Percentiles rank a stretch among this genome's conserved stretches.
phyloP scores from a whole-genome alignment of 768 basidiomycete species.

The Russula compacta region DNA sequence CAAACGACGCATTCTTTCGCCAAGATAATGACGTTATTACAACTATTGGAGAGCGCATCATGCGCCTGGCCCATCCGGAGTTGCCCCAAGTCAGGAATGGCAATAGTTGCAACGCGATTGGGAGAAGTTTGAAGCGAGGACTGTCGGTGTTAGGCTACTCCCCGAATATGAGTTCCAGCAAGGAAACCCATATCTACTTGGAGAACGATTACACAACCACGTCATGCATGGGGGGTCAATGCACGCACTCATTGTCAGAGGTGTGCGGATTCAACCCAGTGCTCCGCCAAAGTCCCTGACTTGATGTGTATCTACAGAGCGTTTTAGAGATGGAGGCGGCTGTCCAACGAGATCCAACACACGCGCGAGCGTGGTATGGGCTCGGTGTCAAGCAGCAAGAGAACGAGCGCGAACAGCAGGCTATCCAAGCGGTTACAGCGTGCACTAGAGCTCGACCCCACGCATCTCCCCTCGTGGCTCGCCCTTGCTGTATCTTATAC shows the following conservation, averaged over 20 bases:
- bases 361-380: conserved; percentile 77
- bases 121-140: conserved; percentile 74
- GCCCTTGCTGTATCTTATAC: conserved; percentile 86
- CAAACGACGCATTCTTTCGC: conserved; percentile 59
- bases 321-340: conserved; percentile 84
- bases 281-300: neutral
- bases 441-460: conserved; percentile 72
- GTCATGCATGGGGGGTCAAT: conserved; percentile 26
- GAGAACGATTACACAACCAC: conserved; percentile 43
- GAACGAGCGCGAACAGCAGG: conserved; percentile 89
- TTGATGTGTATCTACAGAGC: conserved; percentile 40
- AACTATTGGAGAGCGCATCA: conserved; percentile 47
- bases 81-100: conserved; percentile 38
- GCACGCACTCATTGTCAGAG: conserved; percentile 29
- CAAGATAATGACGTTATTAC: conserved; percentile 56
- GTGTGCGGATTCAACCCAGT: conserved; percentile 26
- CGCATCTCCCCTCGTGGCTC: conserved; percentile 74
- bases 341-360: conserved; percentile 66
- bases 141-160: conserved; percentile 50
- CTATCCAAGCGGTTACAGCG: conserved; percentile 76
- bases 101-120: conserved; percentile 62
- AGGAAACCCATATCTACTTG: conserved; percentile 70
- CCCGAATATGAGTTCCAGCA: conserved; percentile 60
- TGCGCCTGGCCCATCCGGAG: conserved; percentile 11
- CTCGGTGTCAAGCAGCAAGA: conserved; percentile 97